phyloP scores from a whole-genome alignment of 108 stramenopile species.

The Fragilaria crotonensis region DNA sequence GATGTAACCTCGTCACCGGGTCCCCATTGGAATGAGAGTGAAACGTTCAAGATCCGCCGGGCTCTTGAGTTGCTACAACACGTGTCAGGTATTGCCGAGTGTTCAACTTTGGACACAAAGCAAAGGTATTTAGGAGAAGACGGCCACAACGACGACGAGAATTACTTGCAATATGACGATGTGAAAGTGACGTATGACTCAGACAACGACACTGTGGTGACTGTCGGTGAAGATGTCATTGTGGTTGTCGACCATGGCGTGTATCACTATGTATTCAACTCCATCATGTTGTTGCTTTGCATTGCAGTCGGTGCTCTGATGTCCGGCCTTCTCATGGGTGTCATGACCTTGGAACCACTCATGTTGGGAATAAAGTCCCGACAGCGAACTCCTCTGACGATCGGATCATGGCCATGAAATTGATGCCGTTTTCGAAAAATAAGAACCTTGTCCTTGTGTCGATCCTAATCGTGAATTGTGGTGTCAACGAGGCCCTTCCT shows the following conservation, averaged over 20 bases:
- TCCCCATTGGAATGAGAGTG: too few species aligned
- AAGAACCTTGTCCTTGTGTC: conserved; percentile 93
- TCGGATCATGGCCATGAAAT: conserved; percentile 27
- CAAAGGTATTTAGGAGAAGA: too few species aligned
- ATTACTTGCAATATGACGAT: neutral
- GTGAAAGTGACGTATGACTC: neutral
- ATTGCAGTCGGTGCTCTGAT: conserved; percentile 81
- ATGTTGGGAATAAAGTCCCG: conserved; percentile 71
- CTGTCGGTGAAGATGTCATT: neutral
- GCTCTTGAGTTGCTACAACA: too few species aligned
- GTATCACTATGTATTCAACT: neutral
- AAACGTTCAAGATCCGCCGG: too few species aligned
- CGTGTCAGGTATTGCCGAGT: too few species aligned
- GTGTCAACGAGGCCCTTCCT: conserved; percentile 91
- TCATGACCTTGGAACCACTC: conserved; percentile 82
- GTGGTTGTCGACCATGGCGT: neutral
- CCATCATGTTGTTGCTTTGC: conserved; percentile 39
- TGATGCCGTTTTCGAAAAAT: conserved; percentile 66
- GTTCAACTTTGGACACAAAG: too few species aligned
- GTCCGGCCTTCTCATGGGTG: conserved; percentile 91
- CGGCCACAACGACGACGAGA: neutral
- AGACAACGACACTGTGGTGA: neutral
- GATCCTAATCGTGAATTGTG: conserved; percentile 87
- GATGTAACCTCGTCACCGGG: too few species aligned
- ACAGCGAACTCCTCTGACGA: conserved; percentile 32